A percentile compares a stretch with the other conserved stretches of the same genome.
These are phyloP conservation scores for Alternaria triticina DNA, from an alignment of 2,329 filamentous ascomycete species.

Conservation along the genomic window DNA sequence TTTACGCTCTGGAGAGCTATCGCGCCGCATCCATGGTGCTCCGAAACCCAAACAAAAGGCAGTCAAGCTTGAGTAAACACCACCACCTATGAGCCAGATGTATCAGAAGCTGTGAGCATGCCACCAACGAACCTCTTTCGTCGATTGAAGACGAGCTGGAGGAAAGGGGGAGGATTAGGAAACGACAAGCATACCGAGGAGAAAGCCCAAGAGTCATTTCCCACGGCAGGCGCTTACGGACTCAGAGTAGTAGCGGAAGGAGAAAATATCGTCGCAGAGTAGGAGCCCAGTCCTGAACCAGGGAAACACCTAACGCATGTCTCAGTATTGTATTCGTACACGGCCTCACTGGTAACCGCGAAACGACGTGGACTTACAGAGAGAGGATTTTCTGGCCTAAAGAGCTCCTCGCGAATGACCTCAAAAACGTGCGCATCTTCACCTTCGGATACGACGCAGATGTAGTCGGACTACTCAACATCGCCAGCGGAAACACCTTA, in stretches of 20 bases:
- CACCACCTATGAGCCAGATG: too few relatives aligned
- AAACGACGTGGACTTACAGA: not conserved
- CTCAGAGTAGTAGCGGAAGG: not conserved
- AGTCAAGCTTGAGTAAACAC: too few relatives aligned
- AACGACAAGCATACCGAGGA: not conserved
- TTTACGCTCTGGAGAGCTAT: too few relatives aligned
- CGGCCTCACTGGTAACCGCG: not conserved
- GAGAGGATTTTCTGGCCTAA: not conserved
- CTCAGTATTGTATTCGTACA: not conserved
- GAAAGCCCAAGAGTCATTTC: not conserved
- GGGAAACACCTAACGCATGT: not conserved
- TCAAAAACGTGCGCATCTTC: not conserved
- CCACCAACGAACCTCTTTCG: not conserved
- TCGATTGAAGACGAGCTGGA: not conserved
- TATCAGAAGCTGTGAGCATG: not conserved
- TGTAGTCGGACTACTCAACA: not conserved
- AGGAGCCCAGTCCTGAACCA: too few relatives aligned
- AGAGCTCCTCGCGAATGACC: not conserved
- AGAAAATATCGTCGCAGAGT: too few relatives aligned
- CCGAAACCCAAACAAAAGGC: too few relatives aligned
- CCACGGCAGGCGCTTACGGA: not conserved
- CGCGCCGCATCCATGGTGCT: too few relatives aligned
- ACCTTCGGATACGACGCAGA: not conserved
- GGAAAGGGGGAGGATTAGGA: fast-evolving
- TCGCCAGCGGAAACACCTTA: not conserved